These are phyloP conservation scores for Amanita pallidorosea DNA, from an alignment of 768 basidiomycete genomes.

Conservation along the genomic window DNA sequence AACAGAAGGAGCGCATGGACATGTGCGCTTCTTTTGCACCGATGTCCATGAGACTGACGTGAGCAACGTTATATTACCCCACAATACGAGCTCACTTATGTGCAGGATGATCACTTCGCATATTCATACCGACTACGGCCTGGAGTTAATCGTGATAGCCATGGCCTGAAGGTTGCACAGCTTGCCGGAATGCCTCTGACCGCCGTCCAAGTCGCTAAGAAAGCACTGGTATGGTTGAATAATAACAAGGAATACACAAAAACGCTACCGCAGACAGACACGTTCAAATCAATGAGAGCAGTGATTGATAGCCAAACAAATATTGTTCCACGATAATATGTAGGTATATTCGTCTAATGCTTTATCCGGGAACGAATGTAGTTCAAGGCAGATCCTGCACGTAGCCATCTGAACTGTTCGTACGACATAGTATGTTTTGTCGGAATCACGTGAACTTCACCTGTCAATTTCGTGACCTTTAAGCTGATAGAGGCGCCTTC, in stretches of 20 bases:
- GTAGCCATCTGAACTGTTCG: slow-evolving; percentile 88
- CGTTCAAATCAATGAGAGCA: slow-evolving; percentile 2
- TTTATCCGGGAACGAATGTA: slow-evolving; percentile 58
- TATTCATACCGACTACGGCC: slow-evolving; percentile 76
- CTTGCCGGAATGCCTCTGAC: slow-evolving; percentile 72
- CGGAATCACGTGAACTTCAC: slow-evolving; percentile 52
- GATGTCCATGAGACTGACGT: slow-evolving; percentile 74
- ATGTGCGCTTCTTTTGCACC: slow-evolving; percentile 82
- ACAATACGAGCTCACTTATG: neutral
- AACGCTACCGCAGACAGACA: neutral
- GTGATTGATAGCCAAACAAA: neutral
- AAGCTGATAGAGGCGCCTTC: slow-evolving; percentile 39
- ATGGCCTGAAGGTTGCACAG: slow-evolving; percentile 83
- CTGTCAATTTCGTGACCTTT: slow-evolving; percentile 56
- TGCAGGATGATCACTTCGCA: slow-evolving; percentile 64
- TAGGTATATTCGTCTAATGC: slow-evolving; percentile 3
- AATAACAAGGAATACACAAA: slow-evolving; percentile 6
- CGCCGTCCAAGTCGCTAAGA: slow-evolving; percentile 50
- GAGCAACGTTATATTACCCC: slow-evolving; percentile 14
- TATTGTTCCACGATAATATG: neutral
- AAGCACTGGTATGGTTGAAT: slow-evolving; percentile 33
- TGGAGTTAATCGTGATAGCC: slow-evolving; percentile 85
- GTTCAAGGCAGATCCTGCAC: slow-evolving; percentile 84
- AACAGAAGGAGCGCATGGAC: slow-evolving; percentile 38
- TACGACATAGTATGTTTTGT: slow-evolving; percentile 84